Conservation (phyloP, 495 filamentous ascomycete species). For the Penicillium soppii region DNA sequence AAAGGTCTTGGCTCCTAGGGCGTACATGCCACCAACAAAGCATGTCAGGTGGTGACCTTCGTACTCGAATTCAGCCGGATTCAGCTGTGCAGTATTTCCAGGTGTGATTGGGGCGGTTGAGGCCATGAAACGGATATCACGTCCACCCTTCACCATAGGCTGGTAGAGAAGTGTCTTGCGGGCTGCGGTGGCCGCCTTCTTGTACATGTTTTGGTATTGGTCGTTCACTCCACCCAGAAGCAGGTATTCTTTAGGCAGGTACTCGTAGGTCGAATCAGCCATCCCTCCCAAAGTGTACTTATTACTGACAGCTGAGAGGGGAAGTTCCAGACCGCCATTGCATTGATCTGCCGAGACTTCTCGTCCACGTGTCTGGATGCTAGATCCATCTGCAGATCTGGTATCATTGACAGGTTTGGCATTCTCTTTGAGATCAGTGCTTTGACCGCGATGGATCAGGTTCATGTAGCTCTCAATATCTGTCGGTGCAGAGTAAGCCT, state of each 20-base stretch:
- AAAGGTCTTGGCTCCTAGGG: conserved; percentile 84
- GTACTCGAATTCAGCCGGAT: conserved; percentile 36
- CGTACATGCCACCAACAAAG: conserved; percentile 94
- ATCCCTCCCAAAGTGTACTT: conserved; percentile 75
- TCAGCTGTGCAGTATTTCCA: conserved; percentile 13
- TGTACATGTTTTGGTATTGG: conserved; percentile 83
- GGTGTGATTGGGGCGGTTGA: conserved; percentile 48
- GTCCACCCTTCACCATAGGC: conserved; percentile 73
- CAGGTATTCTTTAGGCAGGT: conserved; percentile 76
- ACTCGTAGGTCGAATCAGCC: conserved; percentile 93
- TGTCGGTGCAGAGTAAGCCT: conserved; percentile 19
- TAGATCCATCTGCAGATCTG: neutral
- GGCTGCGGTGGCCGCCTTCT: conserved; percentile 64
- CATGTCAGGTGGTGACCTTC: conserved; percentile 81
- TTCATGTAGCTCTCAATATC: conserved; percentile 28
- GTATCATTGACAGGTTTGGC: conserved; percentile 29
- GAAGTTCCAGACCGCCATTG: conserved; percentile 27
- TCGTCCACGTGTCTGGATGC: neutral
- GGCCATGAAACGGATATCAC: conserved; percentile 73
- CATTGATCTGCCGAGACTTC: conserved; percentile 19
- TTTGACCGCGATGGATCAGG: conserved; percentile 17
- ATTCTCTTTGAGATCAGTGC: conserved; percentile 20
- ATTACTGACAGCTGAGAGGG: conserved; percentile 24
- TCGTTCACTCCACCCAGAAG: conserved; percentile 79
- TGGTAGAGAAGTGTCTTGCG: conserved; percentile 79